These are phyloP conservation scores for Sporothrix schenckii DNA, from an alignment of 2,329 filamentous ascomycete genomes.

Conservation along the genomic window DNA sequence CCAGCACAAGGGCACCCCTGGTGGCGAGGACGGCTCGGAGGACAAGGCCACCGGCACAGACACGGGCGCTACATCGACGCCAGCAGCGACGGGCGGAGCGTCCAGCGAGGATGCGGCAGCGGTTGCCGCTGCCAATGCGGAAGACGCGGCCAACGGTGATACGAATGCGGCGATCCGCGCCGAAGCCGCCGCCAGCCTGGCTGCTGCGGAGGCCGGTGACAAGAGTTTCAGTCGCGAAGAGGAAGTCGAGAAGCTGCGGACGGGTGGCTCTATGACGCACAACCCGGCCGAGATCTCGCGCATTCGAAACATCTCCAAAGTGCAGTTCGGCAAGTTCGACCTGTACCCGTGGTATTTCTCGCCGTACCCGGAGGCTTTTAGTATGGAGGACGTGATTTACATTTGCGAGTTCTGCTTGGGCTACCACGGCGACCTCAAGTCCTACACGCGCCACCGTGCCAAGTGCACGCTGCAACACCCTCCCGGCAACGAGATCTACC, in stretches of 20 bases:
- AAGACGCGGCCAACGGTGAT: constrained; percentile 40
- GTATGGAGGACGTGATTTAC: constrained; percentile 85
- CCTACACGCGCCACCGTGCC: constrained; percentile 80
- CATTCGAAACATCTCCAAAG: constrained; percentile 89
- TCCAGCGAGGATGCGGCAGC: constrained; percentile 43
- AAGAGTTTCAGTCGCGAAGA: constrained; percentile 75
- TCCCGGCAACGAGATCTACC: constrained; percentile 97
- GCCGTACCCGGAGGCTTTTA: constrained; percentile 88
- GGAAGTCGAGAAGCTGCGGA: constrained; percentile 94
- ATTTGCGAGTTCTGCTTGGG: constrained; percentile 97
- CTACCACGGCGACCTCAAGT: constrained; percentile 82
- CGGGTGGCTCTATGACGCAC: constrained; percentile 96
- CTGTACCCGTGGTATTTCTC: constrained; percentile 99
- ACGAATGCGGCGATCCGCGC: constrained; percentile 27
- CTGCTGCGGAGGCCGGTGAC: constrained; percentile 58
- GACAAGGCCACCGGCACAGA: constrained; percentile 45
- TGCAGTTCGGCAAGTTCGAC: constrained; percentile 91
- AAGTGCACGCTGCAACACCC: constrained; percentile 93
- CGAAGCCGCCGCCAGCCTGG: constrained; percentile 52
- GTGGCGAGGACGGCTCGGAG: constrained; percentile 50
- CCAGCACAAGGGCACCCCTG: constrained; percentile 48
- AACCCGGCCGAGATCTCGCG: constrained; percentile 96
- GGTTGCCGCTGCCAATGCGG: constrained; percentile 23
- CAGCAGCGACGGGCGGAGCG: constrained; percentile 33
- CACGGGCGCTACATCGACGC: constrained; percentile 29